Base-by-base conservation (phyloP, 1,284 basidiomycete species). In the Exsudoporus floridanus region DNA sequence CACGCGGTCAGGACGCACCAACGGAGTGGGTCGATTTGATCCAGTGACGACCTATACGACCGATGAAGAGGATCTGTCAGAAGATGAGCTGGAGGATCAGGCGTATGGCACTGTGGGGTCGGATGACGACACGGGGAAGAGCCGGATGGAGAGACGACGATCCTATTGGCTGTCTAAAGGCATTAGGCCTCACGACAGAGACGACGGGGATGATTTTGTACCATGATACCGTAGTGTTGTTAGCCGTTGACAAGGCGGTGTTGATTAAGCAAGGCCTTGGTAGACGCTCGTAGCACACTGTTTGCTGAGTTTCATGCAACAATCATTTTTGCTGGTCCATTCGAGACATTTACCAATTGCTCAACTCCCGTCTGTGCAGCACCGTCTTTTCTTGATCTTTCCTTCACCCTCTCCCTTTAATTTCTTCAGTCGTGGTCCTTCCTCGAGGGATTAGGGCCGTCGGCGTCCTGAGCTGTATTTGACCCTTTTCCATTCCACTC, bases 131-230 rank as follows among this genome's bases (percentile, higher is more conserved):
- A 54, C 31, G 37, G 47, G 46, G 52, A 46, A 40, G 43, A 42
- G 54, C 27, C 50, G 46, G 49, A 56, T 52, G 40, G 43, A 19
- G 16, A 63, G 51, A 48, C 61, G 59, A n/a, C 61, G 65, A 38
- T 60, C 59, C 4, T 72, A 65, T 50, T 69, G 67, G 71, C 48
- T 73, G n/a, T 65, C 65, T 5, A 74, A 70, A 39, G 62, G 62
- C 0, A 54, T 57, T 18, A 60, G 62, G 12, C 49, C 53, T 14
- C 35, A 52, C 36, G 61, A 55, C 35, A 60, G 60, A 40, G 74
- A 73, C 21, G 66, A 58, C 16, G 72, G 73, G 40, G 71, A 75
- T 42, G 51, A 42, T 43, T 37, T 41, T 42, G 45, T 59, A 37
- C 1, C 35, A 2, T 50, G 41, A 58, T 45, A 37, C n/a, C n/a